These are phyloP conservation scores for Corymbia citriodora DNA, from an alignment of 441 rosid species.

Conservation along the genomic window DNA sequence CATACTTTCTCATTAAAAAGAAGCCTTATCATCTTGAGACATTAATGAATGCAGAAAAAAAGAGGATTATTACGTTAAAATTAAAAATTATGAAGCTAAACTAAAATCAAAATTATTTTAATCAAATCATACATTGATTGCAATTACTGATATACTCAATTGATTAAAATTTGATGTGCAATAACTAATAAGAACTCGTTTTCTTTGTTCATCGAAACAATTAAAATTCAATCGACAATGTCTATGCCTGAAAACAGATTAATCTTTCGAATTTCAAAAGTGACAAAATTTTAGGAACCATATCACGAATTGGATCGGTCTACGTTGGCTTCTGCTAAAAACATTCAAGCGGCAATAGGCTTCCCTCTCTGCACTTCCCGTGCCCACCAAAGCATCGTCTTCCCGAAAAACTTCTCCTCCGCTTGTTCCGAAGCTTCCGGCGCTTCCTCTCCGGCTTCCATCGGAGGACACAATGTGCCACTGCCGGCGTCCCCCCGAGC, in stretches of 20 bases:
- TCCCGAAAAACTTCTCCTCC: background rate
- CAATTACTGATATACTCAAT: background rate
- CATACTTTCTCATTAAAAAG: background rate
- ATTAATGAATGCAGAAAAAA: background rate
- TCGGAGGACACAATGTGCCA: background rate
- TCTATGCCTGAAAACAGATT: background rate
- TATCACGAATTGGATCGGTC: background rate
- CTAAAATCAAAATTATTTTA: background rate
- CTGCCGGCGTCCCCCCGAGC: background rate
- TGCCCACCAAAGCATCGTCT: background rate
- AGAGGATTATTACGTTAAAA: background rate
- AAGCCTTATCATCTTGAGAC: fast-evolving
- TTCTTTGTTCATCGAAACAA: background rate
- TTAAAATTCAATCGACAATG: background rate
- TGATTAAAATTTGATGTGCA: background rate
- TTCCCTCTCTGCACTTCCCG: background rate
- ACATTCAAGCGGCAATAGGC: background rate
- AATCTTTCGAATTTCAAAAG: background rate
- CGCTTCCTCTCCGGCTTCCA: background rate
- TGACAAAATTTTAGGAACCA: background rate
- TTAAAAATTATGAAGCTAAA: background rate
- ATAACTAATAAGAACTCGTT: background rate
- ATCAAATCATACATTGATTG: background rate
- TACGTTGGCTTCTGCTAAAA: background rate
- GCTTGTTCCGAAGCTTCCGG: background rate